Conservation (phyloP, 768 basidiomycete species). For the Suillus spraguei region DNA sequence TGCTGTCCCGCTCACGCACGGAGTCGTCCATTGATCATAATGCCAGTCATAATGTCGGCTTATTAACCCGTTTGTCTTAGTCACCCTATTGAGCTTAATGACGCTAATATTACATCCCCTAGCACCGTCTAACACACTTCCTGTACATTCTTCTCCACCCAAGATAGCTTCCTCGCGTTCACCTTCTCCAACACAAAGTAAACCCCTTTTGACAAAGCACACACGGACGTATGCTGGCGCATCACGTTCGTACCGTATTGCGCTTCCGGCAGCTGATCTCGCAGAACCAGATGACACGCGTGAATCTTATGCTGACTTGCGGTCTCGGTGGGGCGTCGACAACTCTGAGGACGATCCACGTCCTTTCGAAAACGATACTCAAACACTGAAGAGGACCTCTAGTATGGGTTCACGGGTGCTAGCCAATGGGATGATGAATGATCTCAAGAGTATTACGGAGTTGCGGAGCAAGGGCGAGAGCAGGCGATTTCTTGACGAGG, state of each 20-base stretch:
- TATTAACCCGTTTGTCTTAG: not conserved
- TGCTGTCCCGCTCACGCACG: conserved; percentile 71
- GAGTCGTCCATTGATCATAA: conserved; percentile 50
- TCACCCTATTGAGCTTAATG: not conserved
- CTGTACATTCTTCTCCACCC: conserved; percentile 21
- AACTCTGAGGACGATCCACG: conserved; percentile 73
- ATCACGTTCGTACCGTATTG: conserved; percentile 79
- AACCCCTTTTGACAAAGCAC: conserved; percentile 32
- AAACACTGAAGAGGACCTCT: conserved; percentile 19
- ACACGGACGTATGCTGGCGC: conserved; percentile 74
- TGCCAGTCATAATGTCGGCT: not conserved
- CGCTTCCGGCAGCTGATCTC: conserved; percentile 59
- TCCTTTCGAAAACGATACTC: conserved; percentile 24
- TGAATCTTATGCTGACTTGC: conserved; percentile 78
- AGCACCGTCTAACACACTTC: conserved; percentile 28
- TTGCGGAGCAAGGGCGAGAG: conserved; percentile 80
- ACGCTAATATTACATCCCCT: conserved; percentile 12
- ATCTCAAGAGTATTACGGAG: conserved; percentile 79
- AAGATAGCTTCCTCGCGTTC: conserved; percentile 31
- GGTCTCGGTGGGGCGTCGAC: conserved; percentile 82
- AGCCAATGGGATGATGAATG: conserved; percentile 67
- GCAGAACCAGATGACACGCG: conserved; percentile 39
- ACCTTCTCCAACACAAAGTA: conserved; percentile 29
- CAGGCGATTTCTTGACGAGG: conserved; percentile 78
- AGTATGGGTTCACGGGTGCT: conserved; percentile 41